These are phyloP conservation scores for Flueggea neowawraea DNA, from an alignment of 441 rosid genomes.

Conservation along the genomic window DNA sequence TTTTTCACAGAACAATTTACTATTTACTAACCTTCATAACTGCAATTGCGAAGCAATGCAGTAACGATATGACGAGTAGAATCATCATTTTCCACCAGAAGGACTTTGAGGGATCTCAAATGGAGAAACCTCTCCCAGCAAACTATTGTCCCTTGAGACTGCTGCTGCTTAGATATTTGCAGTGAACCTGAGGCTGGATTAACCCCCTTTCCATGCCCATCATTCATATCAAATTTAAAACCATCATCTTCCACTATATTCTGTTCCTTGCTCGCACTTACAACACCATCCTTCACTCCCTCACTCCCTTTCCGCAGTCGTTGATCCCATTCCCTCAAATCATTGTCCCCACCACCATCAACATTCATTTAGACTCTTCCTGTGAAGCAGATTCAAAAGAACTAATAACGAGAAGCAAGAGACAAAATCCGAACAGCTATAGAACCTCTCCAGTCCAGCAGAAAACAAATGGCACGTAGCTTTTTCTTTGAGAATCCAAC, in stretches of 20 bases:
- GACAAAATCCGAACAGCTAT: constrained; percentile 16
- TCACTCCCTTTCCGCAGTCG: constrained; percentile 15
- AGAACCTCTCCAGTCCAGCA: constrained; percentile 13
- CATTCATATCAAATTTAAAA: constrained; percentile 31
- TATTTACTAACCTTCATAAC: constrained; percentile 50
- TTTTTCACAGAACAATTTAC: neutral
- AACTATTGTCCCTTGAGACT: constrained; percentile 35
- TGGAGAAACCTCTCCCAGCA: constrained; percentile 76
- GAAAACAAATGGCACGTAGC: no score
- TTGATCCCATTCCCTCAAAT: constrained; percentile 16
- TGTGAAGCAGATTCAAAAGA: constrained; percentile 33
- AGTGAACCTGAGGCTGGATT: constrained; percentile 27
- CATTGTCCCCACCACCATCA: constrained; percentile 22
- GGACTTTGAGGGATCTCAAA: constrained; percentile 57
- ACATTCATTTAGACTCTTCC: constrained; percentile 29
- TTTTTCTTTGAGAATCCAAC: constrained; percentile 13
- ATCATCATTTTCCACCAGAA: constrained; percentile 69
- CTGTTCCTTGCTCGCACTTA: constrained; percentile 19
- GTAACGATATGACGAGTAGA: constrained; percentile 68
- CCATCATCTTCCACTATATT: constrained; percentile 24
- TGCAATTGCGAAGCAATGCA: constrained; percentile 67
- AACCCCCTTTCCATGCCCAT: constrained; percentile 30
- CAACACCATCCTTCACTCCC: constrained; percentile 2
- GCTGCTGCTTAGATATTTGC: constrained; percentile 31
- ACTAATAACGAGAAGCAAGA: constrained; percentile 23